These are phyloP conservation scores for Penicillium desertorum DNA, from an alignment of 495 filamentous ascomycete genomes.

Conservation along the genomic window DNA sequence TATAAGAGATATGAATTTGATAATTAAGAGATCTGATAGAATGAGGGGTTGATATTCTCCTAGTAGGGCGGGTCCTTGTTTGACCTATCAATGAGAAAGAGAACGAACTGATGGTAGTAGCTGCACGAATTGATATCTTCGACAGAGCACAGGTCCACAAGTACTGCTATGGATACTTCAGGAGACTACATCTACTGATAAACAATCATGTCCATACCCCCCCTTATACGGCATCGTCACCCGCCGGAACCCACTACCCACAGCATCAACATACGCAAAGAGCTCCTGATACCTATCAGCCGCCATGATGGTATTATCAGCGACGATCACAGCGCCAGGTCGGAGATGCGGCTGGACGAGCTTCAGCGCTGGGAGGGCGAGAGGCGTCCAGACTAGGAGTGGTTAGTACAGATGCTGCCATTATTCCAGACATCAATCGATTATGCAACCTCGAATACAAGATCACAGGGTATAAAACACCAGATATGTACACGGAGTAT, in stretches of 20 bases:
- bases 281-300: constrained; percentile 39
- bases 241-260: constrained; percentile 19
- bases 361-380: constrained; percentile 52
- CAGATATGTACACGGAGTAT: background rate
- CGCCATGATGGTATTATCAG: constrained; percentile 47
- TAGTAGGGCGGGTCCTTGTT: background rate
- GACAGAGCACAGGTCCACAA: background rate
- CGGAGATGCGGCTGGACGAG: constrained; percentile 45
- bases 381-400: constrained; percentile 50
- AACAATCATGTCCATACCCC: constrained; percentile 27
- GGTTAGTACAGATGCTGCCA: constrained; percentile 3
- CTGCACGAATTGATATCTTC: background rate
- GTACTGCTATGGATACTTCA: background rate
- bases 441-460: too few relatives aligned
- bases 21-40: background rate
- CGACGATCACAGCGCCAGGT: constrained; percentile 50
- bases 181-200: constrained; percentile 13
- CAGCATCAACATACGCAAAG: constrained; percentile 30
- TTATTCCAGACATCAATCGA: background rate
- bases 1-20: too few relatives aligned
- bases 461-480: background rate
- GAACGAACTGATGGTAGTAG: background rate
- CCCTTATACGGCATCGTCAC: constrained; percentile 26
- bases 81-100: background rate
- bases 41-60: background rate